Evolutionary conservation across 2,329 filamentous ascomycete genomes (phyloP).

Genomic region (Aureobasidium musti): DNA sequence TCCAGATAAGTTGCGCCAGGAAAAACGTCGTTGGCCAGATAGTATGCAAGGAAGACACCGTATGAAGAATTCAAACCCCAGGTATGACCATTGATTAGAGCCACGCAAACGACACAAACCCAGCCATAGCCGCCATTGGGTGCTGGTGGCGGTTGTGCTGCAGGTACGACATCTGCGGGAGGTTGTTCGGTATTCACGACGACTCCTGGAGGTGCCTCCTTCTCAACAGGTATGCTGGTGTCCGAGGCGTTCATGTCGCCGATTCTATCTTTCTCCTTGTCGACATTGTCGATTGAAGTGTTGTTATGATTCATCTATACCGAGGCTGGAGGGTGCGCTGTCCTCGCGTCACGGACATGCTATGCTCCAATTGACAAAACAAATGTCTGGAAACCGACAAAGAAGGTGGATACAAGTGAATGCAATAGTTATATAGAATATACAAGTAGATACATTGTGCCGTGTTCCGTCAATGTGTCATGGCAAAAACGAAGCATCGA

Average conservation of each 20-base stretch:
- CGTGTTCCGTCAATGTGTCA: constrained; percentile 14
- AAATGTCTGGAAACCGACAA: neutral
- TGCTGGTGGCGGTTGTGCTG: constrained; percentile 7
- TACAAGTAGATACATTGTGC: constrained; percentile 11
- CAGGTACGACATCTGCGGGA: neutral
- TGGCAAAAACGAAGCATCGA: neutral
- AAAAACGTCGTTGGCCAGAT: constrained; percentile 65
- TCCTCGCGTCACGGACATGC: neutral
- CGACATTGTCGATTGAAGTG: constrained; percentile 14
- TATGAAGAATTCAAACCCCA: constrained; percentile 54
- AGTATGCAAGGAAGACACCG: constrained; percentile 76
- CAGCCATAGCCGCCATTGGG: constrained; percentile 62
- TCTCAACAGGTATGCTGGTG: neutral
- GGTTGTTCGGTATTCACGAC: constrained; percentile 6
- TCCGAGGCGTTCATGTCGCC: neutral
- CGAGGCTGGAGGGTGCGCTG: neutral
- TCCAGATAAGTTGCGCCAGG: constrained; percentile 64
- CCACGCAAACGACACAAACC: constrained; percentile 53
- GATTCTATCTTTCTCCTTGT: neutral
- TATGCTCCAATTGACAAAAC: neutral
- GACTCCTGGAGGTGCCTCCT: neutral
- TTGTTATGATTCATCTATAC: constrained; percentile 21
- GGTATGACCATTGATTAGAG: constrained; percentile 51
- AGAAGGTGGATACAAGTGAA: neutral
- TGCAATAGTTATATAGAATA: neutral